phyloP scores from a whole-genome alignment of 768 basidiomycete species.

The Suillus clintonianus region DNA sequence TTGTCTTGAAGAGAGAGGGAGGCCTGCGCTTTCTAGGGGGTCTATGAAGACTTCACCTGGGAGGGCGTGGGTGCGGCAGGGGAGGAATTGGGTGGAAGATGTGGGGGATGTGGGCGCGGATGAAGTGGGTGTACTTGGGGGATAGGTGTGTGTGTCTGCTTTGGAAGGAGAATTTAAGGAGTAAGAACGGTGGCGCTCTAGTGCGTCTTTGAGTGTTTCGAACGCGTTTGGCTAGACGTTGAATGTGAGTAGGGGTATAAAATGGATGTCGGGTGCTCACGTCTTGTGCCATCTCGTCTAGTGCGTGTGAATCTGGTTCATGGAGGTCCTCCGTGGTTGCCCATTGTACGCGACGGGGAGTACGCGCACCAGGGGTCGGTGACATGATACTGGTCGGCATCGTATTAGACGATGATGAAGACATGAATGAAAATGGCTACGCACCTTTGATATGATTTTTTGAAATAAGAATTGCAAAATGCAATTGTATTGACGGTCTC shows the following conservation, averaged over 20 bases:
- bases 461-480: background rate
- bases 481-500: background rate
- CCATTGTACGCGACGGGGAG: slow-evolving; percentile 59
- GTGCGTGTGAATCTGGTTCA: slow-evolving; percentile 29
- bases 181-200: background rate
- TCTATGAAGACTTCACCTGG: slow-evolving; percentile 62
- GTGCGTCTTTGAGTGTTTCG: slow-evolving; percentile 36
- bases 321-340: slow-evolving; percentile 30
- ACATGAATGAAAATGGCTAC: background rate
- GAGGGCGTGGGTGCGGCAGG: slow-evolving; percentile 35
- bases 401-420: slow-evolving; percentile 3
- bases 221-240: slow-evolving; percentile 47
- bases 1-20: slow-evolving; percentile 41
- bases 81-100: slow-evolving; percentile 19
- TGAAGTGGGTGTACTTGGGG: slow-evolving; percentile 9
- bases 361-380: slow-evolving; percentile 35
- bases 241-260: background rate
- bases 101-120: slow-evolving; percentile 13
- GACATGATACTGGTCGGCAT: slow-evolving; percentile 21
- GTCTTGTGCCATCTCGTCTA: slow-evolving; percentile 57
- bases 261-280: slow-evolving; percentile 35
- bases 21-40: slow-evolving; percentile 62
- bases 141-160: slow-evolving; percentile 4
- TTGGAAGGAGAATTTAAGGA: too few species aligned
- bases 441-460: background rate